phyloP scores from a whole-genome alignment of 345 rosid species.

The Linum trigynum region DNA sequence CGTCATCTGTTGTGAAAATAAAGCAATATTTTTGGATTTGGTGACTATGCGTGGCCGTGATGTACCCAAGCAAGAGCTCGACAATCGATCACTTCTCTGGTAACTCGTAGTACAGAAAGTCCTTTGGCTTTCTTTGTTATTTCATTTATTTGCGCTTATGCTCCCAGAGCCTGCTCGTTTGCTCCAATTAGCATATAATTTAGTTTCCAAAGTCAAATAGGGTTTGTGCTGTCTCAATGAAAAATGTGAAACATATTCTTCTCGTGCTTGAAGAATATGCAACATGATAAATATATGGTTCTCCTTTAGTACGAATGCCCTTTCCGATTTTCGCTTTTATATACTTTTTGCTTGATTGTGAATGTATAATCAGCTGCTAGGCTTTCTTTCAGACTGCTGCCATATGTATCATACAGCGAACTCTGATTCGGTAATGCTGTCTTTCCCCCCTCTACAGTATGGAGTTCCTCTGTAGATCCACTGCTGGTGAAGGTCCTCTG shows the following conservation, averaged over 20 bases:
- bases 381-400: background rate
- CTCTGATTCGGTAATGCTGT: background rate
- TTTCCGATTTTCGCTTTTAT: too few species aligned
- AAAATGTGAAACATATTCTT: background rate
- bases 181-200: background rate
- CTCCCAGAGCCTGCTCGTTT: background rate
- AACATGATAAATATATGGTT: background rate
- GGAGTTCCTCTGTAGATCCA: constrained; percentile 84
- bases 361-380: too few species aligned
- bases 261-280: background rate
- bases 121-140: background rate
- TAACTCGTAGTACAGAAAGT: constrained; percentile 20
- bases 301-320: background rate
- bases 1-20: constrained; percentile 92
- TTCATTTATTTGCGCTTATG: too few species aligned
- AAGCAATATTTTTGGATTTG: constrained; percentile 89
- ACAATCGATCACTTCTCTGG: constrained; percentile 90
- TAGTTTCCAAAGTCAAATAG: background rate
- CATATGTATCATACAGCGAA: background rate
- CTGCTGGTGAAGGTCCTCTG: constrained; percentile 84
- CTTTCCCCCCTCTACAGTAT: constrained; percentile 39
- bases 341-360: too few species aligned
- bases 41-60: constrained; percentile 98
- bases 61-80: constrained; percentile 95
- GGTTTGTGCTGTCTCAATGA: background rate